Base-by-base conservation (phyloP, 768 basidiomycete genomes). In the Kondoa malvinella region DNA sequence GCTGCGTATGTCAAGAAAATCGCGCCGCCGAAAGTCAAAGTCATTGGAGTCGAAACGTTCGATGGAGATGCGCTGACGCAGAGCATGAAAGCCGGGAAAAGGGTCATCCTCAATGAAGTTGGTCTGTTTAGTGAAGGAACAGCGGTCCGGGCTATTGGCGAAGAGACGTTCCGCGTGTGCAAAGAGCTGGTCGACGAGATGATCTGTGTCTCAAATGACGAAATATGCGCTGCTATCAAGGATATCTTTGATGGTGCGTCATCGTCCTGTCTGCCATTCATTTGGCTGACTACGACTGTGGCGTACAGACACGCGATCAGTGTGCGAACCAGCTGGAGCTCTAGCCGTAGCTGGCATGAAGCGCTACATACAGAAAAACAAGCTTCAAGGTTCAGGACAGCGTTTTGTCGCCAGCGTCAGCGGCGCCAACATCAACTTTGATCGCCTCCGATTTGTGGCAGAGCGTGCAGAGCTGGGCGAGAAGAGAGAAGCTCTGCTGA, bases 381-480 rank as follows among this genome's bases (percentile, higher is more conserved):
- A 86, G 64, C 83, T 97, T 34, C 73, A 91, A 64, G 89, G 88
- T 40, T 84, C 88, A 1, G 82, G 87, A 67, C 89, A 89, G 79
- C 85, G 83, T 67, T 95, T 92, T 71, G 92, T 96, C 32, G 92
- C 84, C 3, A 85, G 96, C 65, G 80, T 97, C 71, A 92, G 89
- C 74, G 95, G 95, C 26, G 95, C 94, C 21, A 97, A 99, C 78
- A 95, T 99, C 89, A 97, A 99, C 79, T 99, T 99, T 77, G 89
- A 91, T 74, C 84, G 94, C 57, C 78, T 99, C 59, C 84, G 95
- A 12, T 99, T 97, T 76, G 92, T 99, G n/a, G 88, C 95, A 25
- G 95, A 99, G 76, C 91, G 95, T 67, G 95, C 95, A 1, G 92
- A 96, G 77, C 81, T 97, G 25, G 95, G 95, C 70, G 95, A 99